Evolutionary conservation across 345 rosid genomes (phyloP).

Genomic region (Punica granatum): DNA sequence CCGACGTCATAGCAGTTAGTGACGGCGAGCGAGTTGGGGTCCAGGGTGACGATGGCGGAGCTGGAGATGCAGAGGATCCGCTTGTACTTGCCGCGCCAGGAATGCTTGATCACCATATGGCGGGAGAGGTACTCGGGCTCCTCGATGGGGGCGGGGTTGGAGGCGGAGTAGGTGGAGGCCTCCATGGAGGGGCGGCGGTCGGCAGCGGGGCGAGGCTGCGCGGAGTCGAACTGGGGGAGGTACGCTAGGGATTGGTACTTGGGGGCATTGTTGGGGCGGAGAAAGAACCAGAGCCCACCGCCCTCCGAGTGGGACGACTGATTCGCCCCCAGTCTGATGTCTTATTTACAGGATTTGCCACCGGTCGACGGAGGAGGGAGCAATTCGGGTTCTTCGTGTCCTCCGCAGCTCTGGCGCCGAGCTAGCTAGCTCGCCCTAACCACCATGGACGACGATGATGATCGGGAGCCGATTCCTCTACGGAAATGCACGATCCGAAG

Average conservation of each 20-base stretch:
- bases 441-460: not conserved
- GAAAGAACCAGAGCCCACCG: slow-evolving; percentile 63
- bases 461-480: not conserved
- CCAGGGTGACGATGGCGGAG: slow-evolving; percentile 66
- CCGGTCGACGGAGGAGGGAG: not conserved
- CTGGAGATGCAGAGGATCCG: slow-evolving; percentile 75
- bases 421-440: slow-evolving; percentile 4
- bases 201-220: slow-evolving; percentile 21
- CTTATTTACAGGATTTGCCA: slow-evolving; percentile 17
- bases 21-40: slow-evolving; percentile 63
- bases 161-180: slow-evolving; percentile 41
- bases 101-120: slow-evolving; percentile 78
- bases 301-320: slow-evolving; percentile 79
- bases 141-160: slow-evolving; percentile 32
- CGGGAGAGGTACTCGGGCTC: slow-evolving; percentile 95
- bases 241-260: slow-evolving; percentile 51
- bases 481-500: not conserved
- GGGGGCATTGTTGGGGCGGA: slow-evolving; percentile 59
- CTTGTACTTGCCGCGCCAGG: slow-evolving; percentile 97
- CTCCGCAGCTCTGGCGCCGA: not conserved
- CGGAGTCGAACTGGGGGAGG: slow-evolving; percentile 41
- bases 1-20: slow-evolving; percentile 73
- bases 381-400: not conserved
- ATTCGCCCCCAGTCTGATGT: slow-evolving; percentile 86
- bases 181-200: slow-evolving; percentile 7